These are phyloP conservation scores for Diaporthe aspalathi DNA, from an alignment of 2,329 filamentous ascomycete genomes.

Conservation along the genomic window DNA sequence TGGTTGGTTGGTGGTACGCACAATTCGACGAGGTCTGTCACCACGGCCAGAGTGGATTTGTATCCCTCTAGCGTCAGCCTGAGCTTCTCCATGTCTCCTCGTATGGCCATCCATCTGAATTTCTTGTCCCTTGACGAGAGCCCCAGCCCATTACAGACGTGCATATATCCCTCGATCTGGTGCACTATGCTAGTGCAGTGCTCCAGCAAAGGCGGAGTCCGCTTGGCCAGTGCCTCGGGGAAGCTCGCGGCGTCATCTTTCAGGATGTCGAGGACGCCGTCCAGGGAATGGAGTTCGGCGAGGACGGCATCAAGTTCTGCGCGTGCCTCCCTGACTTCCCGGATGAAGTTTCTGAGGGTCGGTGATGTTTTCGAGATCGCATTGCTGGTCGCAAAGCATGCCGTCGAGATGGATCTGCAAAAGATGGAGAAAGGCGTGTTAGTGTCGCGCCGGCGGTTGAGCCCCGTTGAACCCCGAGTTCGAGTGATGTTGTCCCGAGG, in stretches of 20 bases:
- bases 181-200: conserved; percentile 51
- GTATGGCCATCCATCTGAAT: conserved; percentile 51
- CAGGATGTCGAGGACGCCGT: conserved; percentile 52
- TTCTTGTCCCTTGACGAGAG: conserved; percentile 52
- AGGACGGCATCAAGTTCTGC: conserved; percentile 53
- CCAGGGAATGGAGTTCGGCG: conserved; percentile 55
- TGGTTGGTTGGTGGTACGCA: conserved; percentile 46
- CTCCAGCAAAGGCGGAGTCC: conserved; percentile 51
- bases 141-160: conserved; percentile 46
- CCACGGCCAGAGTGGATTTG: conserved; percentile 52
- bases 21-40: conserved; percentile 55
- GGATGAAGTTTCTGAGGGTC: conserved; percentile 51
- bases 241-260: conserved; percentile 53
- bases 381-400: conserved; percentile 51
- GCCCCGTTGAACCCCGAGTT: no score
- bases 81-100: conserved; percentile 48
- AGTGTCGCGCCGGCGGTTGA: not conserved
- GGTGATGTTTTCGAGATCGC: conserved; percentile 50
- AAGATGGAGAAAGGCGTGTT: not conserved
- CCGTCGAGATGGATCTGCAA: conserved; percentile 51
- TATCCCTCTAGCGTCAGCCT: conserved; percentile 52
- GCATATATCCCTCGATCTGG: conserved; percentile 50
- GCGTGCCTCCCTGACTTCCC: conserved; percentile 55
- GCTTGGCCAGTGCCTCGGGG: conserved; percentile 50
- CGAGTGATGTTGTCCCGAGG: no score